Evolutionary conservation across 2,329 filamentous ascomycete species (phyloP).

Genomic region (Diatrype stigma): DNA sequence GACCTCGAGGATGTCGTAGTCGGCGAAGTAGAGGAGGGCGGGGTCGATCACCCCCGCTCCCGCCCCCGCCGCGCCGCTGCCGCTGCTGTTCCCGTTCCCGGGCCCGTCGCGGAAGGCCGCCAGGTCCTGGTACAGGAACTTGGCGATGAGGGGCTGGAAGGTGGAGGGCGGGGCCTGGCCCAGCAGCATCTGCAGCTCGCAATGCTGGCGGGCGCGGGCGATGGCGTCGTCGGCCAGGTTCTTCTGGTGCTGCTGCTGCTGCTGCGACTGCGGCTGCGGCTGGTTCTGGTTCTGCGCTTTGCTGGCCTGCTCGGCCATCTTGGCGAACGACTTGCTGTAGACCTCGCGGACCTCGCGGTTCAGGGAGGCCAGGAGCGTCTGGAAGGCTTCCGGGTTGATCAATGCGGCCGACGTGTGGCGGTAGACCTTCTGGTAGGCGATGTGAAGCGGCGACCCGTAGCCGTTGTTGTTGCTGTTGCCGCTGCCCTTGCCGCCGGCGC

Average conservation of each 20-base stretch:
- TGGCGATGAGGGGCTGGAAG: constrained; percentile 57
- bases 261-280: constrained; percentile 8
- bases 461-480: constrained; percentile 29
- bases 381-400: constrained; percentile 58
- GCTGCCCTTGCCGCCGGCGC: constrained; percentile 34
- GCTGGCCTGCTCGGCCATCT: constrained; percentile 41
- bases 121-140: constrained; percentile 58
- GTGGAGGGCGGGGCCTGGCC: constrained; percentile 39
- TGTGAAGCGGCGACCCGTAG: constrained; percentile 43
- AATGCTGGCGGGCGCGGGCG: constrained; percentile 43
- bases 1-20: constrained; percentile 66
- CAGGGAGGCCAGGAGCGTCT: constrained; percentile 53
- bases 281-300: constrained; percentile 11
- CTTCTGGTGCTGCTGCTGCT: constrained; percentile 36
- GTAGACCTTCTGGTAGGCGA: constrained; percentile 52
- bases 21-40: constrained; percentile 66
- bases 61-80: background rate
- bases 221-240: constrained; percentile 33
- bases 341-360: constrained; percentile 45
- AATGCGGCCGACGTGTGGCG: constrained; percentile 46
- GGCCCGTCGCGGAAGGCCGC: constrained; percentile 44
- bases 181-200: constrained; percentile 51
- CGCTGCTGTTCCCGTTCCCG: background rate
- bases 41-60: constrained; percentile 52
- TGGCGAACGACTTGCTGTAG: constrained; percentile 44